These are phyloP conservation scores for Wickerhamomyces queroliae DNA, from an alignment of 805 yeast species.

Conservation along the genomic window DNA sequence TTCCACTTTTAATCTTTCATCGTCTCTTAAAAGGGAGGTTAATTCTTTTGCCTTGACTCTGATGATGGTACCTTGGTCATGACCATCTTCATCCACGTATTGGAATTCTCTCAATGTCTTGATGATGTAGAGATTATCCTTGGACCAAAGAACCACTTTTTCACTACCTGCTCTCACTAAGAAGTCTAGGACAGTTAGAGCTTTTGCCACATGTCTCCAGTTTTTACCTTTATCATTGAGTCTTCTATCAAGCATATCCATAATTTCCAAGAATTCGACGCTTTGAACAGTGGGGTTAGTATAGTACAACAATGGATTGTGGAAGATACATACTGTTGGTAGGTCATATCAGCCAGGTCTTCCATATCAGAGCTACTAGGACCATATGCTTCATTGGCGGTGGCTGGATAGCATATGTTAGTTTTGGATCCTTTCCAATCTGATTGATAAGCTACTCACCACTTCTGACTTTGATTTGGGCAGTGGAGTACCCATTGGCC, in stretches of 20 bases:
- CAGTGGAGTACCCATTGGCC: conserved; percentile 74
- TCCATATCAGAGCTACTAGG: conserved; percentile 82
- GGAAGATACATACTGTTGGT: conserved; percentile 33
- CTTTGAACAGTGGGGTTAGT: conserved; percentile 14
- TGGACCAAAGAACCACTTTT: conserved; percentile 86
- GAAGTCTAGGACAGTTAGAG: conserved; percentile 84
- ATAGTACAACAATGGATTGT: background rate
- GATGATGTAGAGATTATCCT: conserved; percentile 79
- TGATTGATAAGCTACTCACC: conserved; percentile 13
- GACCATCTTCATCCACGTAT: conserved; percentile 67
- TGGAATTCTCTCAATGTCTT: conserved; percentile 90
- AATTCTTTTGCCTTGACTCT: conserved; percentile 89
- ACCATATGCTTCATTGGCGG: conserved; percentile 81
- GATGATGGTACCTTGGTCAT: conserved; percentile 83
- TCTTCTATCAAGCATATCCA: conserved; percentile 92
- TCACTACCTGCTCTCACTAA: conserved; percentile 82
- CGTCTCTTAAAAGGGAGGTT: conserved; percentile 73
- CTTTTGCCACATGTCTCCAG: conserved; percentile 95
- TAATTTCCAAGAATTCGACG: conserved; percentile 76
- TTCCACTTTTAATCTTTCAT: conserved; percentile 71
- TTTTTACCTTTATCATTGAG: conserved; percentile 94
- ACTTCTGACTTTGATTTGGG: conserved; percentile 84
- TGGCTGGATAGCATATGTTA: conserved; percentile 40
- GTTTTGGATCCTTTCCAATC: background rate
- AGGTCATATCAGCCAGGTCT: conserved; percentile 72